These are phyloP conservation scores for Solanum aculeatissimum DNA, from an alignment of 305 asterid genomes.

Conservation along the genomic window DNA sequence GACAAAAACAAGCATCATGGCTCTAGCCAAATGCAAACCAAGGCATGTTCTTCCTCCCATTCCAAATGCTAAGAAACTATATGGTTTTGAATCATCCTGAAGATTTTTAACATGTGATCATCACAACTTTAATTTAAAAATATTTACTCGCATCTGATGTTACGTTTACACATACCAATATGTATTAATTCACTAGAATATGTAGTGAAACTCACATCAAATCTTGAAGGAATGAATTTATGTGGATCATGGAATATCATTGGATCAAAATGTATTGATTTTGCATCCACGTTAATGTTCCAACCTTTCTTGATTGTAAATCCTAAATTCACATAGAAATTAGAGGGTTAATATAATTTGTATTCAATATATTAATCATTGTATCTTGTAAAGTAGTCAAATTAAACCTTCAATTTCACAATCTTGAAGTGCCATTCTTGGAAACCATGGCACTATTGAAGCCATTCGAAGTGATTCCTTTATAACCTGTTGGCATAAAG, in stretches of 20 bases:
- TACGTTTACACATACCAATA: neutral
- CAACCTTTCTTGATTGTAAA: conserved; percentile 12
- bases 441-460: conserved; percentile 10
- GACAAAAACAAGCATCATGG: conserved; percentile 11
- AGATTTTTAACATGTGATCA: neutral
- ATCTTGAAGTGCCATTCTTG: conserved; percentile 9
- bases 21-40: conserved; percentile 16
- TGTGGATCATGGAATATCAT: neutral
- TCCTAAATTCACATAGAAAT: neutral
- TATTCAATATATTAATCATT: neutral
- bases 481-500: neutral
- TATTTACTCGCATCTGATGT: neutral
- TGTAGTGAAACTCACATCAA: neutral
- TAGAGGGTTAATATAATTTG: neutral
- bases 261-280: conserved; percentile 16
- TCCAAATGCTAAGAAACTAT: conserved; percentile 16
- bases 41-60: conserved; percentile 13
- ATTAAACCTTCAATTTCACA: conserved; percentile 9
- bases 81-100: conserved; percentile 14
- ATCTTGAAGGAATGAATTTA: conserved; percentile 15
- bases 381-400: neutral
- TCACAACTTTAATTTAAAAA: neutral
- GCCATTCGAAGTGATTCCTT: conserved; percentile 19
- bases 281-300: conserved; percentile 14
- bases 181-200: neutral